Conservation (phyloP, 2,329 filamentous ascomycete species). For the Stromatinia cepivora region DNA sequence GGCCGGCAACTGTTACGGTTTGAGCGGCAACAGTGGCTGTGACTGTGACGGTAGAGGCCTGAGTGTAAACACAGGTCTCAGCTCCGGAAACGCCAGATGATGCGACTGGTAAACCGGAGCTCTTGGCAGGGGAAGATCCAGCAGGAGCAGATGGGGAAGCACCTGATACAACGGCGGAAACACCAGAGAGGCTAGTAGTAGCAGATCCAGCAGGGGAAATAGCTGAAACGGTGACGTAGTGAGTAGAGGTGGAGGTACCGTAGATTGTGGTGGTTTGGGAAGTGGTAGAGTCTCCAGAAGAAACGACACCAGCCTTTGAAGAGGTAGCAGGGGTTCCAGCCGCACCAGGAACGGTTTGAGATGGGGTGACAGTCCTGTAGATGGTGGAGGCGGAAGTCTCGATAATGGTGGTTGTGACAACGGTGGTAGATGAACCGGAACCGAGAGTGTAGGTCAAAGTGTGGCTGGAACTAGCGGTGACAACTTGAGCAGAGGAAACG, state of each 20-base stretch:
- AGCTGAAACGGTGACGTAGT: constrained; percentile 31
- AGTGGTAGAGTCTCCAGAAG: constrained; percentile 12
- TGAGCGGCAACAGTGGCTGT: constrained; percentile 33
- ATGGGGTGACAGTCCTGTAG: constrained; percentile 31
- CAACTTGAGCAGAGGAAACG: neutral
- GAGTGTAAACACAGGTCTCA: constrained; percentile 20
- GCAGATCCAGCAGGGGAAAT: neutral
- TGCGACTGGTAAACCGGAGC: constrained; percentile 12
- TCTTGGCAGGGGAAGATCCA: neutral
- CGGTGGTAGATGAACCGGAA: constrained; percentile 46
- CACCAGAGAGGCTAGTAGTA: constrained; percentile 20
- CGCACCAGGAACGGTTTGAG: constrained; percentile 2
- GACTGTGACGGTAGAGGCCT: constrained; percentile 34
- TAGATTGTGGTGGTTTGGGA: constrained; percentile 28
- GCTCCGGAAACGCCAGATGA: constrained; percentile 12
- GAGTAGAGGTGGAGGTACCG: constrained; percentile 31
- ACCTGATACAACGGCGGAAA: constrained; percentile 9
- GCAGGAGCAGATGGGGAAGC: constrained; percentile 14
- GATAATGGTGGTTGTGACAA: constrained; percentile 47
- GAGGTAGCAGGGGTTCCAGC: constrained; percentile 6
- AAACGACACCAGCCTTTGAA: neutral
- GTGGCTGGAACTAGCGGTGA: neutral
- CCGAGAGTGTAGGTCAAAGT: constrained; percentile 46
- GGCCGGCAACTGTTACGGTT: constrained; percentile 33
- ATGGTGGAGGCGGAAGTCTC: constrained; percentile 42